Evolutionary conservation across 2,329 filamentous ascomycete genomes (phyloP).

Genomic region (Xylariaceae sp.): DNA sequence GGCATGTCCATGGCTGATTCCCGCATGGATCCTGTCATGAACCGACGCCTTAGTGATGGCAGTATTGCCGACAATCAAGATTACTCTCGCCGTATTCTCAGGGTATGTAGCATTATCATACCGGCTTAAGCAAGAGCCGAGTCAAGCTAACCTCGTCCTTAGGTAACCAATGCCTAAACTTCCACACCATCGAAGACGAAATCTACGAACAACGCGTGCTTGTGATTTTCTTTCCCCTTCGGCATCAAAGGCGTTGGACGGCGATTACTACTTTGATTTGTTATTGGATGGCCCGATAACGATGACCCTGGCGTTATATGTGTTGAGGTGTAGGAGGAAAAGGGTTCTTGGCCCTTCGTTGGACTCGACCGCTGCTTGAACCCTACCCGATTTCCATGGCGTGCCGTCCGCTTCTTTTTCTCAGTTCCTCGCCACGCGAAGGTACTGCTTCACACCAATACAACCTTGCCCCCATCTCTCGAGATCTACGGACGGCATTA

Average conservation of each 20-base stretch:
- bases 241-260: slow-evolving; percentile 34
- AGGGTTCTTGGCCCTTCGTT: slow-evolving; percentile 20
- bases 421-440: slow-evolving; percentile 9
- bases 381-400: slow-evolving; percentile 16
- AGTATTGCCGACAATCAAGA: slow-evolving; percentile 97
- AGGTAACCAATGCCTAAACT: slow-evolving; percentile 34
- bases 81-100: slow-evolving; percentile 91
- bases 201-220: slow-evolving; percentile 31
- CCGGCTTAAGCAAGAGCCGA: not conserved
- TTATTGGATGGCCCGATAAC: slow-evolving; percentile 30
- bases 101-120: slow-evolving; percentile 55
- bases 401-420: slow-evolving; percentile 31
- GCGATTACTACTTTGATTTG: slow-evolving; percentile 28
- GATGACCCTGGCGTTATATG: slow-evolving; percentile 33
- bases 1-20: slow-evolving; percentile 73
- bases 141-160: slow-evolving; percentile 7
- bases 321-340: slow-evolving; percentile 28
- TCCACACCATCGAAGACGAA: slow-evolving; percentile 24
- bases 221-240: slow-evolving; percentile 27
- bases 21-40: slow-evolving; percentile 81
- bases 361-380: slow-evolving; percentile 19
- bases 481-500: slow-evolving; percentile 22
- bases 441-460: slow-evolving; percentile 18
- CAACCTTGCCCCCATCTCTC: slow-evolving; percentile 21
- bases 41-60: slow-evolving; percentile 83